A percentile compares a stretch with the other conserved stretches of the same genome.
Evolutionary conservation across 495 filamentous ascomycete species (phyloP).

Genomic region (Diplogelasinospora grovesii): DNA sequence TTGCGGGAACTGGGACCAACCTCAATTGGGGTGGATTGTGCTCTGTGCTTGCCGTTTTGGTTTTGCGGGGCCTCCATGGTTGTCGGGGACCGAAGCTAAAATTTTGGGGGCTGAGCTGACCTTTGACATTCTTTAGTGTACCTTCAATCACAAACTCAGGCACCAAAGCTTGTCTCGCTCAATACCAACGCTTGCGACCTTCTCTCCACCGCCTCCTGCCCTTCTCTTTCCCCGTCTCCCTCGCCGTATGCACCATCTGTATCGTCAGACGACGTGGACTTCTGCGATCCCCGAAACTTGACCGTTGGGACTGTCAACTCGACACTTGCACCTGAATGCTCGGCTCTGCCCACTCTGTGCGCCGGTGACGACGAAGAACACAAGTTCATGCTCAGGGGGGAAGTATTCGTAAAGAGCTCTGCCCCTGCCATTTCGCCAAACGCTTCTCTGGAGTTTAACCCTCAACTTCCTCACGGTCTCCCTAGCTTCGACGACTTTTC

Average conservation of each 20-base stretch:
- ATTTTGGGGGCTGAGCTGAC: conserved; percentile 32
- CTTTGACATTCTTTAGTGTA: conserved; percentile 54
- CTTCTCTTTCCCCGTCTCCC: conserved; percentile 76
- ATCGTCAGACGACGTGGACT: conserved; percentile 67
- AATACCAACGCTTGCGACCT: conserved; percentile 61
- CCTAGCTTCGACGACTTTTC: conserved; percentile 78
- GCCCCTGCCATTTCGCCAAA: conserved; percentile 44
- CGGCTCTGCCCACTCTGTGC: conserved; percentile 47
- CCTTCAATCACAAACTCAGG: conserved; percentile 56
- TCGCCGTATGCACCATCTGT: conserved; percentile 71
- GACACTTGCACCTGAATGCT: conserved; percentile 56
- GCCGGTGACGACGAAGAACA: conserved; percentile 72
- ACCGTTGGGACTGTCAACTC: conserved; percentile 63
- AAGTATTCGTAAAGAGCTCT: conserved; percentile 18
- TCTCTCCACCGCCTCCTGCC: conserved; percentile 66
- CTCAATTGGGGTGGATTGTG: too few relatives aligned
- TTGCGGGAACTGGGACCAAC: too few relatives aligned
- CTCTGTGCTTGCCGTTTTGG: conserved; percentile 5
- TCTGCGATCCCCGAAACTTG: conserved; percentile 90
- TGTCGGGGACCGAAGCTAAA: too few relatives aligned
- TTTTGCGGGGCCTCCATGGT: too few relatives aligned
- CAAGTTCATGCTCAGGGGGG: conserved; percentile 62
- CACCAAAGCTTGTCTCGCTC: conserved; percentile 45
- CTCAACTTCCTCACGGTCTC: conserved; percentile 53
- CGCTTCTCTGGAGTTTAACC: conserved; percentile 47